These are phyloP conservation scores for Eutrema salsugineum DNA, from an alignment of 441 rosid genomes.

Conservation along the genomic window DNA sequence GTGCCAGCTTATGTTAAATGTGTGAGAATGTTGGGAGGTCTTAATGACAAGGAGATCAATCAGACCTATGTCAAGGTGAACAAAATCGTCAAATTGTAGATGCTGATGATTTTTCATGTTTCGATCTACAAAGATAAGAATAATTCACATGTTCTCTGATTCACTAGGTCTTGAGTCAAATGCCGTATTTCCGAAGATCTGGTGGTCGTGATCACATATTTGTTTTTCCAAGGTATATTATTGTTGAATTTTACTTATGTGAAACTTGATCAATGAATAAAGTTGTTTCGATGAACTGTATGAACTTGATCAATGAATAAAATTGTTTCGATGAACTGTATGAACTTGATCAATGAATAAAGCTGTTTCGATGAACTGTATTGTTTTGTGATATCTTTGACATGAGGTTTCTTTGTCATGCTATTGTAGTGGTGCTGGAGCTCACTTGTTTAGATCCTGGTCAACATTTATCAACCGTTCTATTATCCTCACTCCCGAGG, in stretches of 20 bases:
- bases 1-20: conserved; percentile 94
- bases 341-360: background rate
- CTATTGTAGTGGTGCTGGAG: conserved; percentile 81
- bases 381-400: background rate
- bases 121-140: background rate
- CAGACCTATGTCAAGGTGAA: conserved; percentile 78
- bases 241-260: background rate
- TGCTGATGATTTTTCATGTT: background rate
- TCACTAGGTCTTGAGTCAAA: conserved; percentile 74
- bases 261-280: background rate
- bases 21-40: conserved; percentile 89
- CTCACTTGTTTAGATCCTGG: conserved; percentile 94
- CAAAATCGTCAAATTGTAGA: background rate
- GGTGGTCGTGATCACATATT: conserved; percentile 94
- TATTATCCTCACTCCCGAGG: conserved; percentile 96
- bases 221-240: conserved; percentile 81
- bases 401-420: background rate
- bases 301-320: background rate
- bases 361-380: background rate
- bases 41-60: conserved; percentile 90
- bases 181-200: conserved; percentile 87
- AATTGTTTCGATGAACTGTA: background rate
- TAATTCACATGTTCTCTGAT: background rate
- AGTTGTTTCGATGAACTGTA: background rate
- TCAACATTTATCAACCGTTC: conserved; percentile 76